Evolutionary conservation across 2,329 filamentous ascomycete genomes (phyloP), one percentile per base, ranked within the genome.

Genomic region (Xylariaceae sp.): DNA sequence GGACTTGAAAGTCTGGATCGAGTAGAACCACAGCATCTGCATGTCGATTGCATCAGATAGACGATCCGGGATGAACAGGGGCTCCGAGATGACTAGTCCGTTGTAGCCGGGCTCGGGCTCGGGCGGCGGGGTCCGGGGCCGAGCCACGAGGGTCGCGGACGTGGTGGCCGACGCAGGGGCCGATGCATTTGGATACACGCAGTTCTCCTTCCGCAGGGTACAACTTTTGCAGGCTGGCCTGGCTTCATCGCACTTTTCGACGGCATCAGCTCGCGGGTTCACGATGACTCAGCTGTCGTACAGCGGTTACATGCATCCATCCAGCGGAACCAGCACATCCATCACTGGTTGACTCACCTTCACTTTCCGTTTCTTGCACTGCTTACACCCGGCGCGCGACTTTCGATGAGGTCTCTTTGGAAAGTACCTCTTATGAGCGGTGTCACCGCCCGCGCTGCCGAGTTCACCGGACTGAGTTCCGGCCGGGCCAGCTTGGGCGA

Each of bases 11-110:
- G 67, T 69, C 19, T 61, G 50, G 7, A 57, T 58, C 10, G 66
- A 68, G 45, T 72, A 76, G 45, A 72, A 71, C 70, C 70, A 75
- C 5, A 76, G 47, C 25, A 75, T 60, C 41, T 63, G 66, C 67
- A 76, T 69, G 39, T 75, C 70, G 17, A 56, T 43, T 5, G 37
- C 35, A 19, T 59, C 55, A 25, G 62, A 53, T 32, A 59, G 49
- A 10, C 50, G 51, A 1, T 38, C 37, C 2, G 64, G 55, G 8
- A 50, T 44, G 38, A 59, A 61, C 8, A 60, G 36, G 8, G 62
- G 63, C 37, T 65, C 58, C 8, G 46, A 36, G 24, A 40, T 17
- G 19, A 19, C 24, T 5, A 13, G 11, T 10, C 18, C 13, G 11
- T 11, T 13, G 18, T 24, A 14, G 14, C 32, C 25, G 11, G 31